Evolutionary conservation across 148 eudicot species (phyloP).

Genomic region (Arctostaphylos glauca): DNA sequence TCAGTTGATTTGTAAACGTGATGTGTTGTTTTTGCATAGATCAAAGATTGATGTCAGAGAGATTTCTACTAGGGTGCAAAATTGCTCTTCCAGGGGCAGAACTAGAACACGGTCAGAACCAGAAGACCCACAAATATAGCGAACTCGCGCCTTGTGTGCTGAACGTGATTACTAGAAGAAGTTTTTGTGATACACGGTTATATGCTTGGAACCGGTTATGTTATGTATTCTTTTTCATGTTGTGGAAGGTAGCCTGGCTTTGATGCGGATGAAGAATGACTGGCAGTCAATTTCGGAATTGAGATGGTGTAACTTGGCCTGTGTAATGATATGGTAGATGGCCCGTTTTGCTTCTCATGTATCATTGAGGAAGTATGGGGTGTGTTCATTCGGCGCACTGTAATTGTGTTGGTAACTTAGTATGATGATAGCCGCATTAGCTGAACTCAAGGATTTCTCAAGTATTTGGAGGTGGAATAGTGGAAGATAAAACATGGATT

Average conservation of each 20-base stretch:
- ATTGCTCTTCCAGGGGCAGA: neutral
- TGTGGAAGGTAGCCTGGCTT: neutral
- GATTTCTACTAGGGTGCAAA: neutral
- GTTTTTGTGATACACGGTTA: neutral
- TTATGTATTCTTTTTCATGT: neutral
- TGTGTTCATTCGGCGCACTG: neutral
- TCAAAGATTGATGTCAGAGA: neutral
- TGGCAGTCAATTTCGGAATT: too few species aligned
- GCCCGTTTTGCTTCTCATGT: neutral
- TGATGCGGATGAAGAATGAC: neutral
- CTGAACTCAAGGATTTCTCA: neutral
- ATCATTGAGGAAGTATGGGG: neutral
- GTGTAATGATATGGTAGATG: neutral
- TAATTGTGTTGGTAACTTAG: neutral
- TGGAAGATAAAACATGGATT: neutral
- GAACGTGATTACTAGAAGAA: neutral
- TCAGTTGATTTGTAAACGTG: neutral
- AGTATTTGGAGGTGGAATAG: neutral
- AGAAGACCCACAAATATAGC: too few species aligned
- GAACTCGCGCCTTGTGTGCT: neutral
- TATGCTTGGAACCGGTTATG: neutral
- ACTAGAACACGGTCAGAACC: neutral
- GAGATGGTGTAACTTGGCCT: too few species aligned
- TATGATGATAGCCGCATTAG: neutral
- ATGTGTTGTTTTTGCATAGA: neutral